Evolutionary conservation across 73 alveolate genomes (phyloP), one percentile per base, ranked within the genome.

Genomic region (Tetrahymena thermophila): DNA sequence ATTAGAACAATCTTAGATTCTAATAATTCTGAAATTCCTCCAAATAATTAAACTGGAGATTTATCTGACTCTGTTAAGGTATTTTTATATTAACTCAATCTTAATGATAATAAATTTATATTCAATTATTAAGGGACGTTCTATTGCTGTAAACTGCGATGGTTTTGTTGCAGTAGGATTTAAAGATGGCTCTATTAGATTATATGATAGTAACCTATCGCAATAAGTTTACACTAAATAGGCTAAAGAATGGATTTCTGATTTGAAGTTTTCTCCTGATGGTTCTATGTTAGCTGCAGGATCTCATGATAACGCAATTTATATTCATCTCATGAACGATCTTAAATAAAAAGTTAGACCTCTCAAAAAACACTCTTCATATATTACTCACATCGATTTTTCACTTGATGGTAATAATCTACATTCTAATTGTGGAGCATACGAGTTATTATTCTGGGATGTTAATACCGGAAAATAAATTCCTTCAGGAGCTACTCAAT

Each of bases 261-360:
- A 98, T 95, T 93, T 99, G n/a, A 99, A 99, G 94, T 99, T 98
- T 97, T 97, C 99, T 85, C 99, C 99, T 37, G 99, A 98, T 96
- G 98, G 99, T 35, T 94, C 94, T 43, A 93, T 85, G 56, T 96
- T 98, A 56, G 99, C 99, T 14, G 99, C 98, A 35, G 99, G 99
- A 19, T 96, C 99, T 28, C 99, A 97, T 94, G 99, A 98, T 95
- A 96, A 96, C 95, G 96, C 97, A 83, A 98, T 99, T 94, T 98
- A 98, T 96, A 97, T 98, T 0, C 97, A 97, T 96, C 85, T 56
- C n/a, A 93, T 97, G 44, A 94, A 85, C 19, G 96, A 96, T 17
- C 93, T 94, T 85, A 94, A 94, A 89, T 58, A 58, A 95, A 85
- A 35, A 58, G 85, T 56, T 93, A 95, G 94, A 55, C 95, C 97